Conservation (phyloP, 768 basidiomycete genomes). For the Lactarius tabidus region DNA sequence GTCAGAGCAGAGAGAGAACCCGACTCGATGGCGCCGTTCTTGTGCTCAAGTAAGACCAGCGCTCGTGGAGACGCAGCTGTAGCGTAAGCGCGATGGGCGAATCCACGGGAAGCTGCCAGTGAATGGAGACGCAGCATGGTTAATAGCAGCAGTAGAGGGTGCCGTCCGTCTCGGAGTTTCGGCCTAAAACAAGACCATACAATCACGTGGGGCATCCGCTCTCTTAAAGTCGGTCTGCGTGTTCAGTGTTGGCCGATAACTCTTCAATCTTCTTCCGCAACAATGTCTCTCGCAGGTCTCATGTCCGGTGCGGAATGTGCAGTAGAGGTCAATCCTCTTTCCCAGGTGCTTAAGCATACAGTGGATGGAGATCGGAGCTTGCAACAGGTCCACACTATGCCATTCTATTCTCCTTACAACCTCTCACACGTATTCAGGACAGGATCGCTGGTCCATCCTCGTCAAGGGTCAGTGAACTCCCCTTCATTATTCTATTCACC, state of each 20-base stretch:
- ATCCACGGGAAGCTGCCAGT: neutral
- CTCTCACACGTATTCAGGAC: conserved; percentile 46
- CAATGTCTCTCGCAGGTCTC: conserved; percentile 73
- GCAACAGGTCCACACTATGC: conserved; percentile 57
- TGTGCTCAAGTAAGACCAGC: conserved; percentile 88
- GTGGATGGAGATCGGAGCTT: conserved; percentile 86
- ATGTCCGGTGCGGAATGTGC: conserved; percentile 91
- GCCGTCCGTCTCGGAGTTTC: neutral
- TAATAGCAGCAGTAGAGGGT: neutral
- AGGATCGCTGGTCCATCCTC: conserved; percentile 70
- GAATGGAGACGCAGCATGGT: conserved; percentile 16
- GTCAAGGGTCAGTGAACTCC: conserved; percentile 47
- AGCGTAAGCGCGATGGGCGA: conserved; percentile 48
- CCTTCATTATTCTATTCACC: neutral
- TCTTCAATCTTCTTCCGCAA: conserved; percentile 16
- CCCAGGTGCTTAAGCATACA: conserved; percentile 85
- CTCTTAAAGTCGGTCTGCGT: neutral
- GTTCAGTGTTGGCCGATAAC: neutral
- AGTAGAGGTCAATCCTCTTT: conserved; percentile 76
- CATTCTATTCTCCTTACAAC: conserved; percentile 2
- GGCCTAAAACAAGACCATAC: neutral
- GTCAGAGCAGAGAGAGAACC: conserved; percentile 88
- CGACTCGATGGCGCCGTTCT: conserved; percentile 73
- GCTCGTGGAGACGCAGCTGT: conserved; percentile 62
- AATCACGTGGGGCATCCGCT: conserved; percentile 14